These are phyloP conservation scores for Solanum hybrid DNA, from an alignment of 305 asterid genomes.

Conservation along the genomic window DNA sequence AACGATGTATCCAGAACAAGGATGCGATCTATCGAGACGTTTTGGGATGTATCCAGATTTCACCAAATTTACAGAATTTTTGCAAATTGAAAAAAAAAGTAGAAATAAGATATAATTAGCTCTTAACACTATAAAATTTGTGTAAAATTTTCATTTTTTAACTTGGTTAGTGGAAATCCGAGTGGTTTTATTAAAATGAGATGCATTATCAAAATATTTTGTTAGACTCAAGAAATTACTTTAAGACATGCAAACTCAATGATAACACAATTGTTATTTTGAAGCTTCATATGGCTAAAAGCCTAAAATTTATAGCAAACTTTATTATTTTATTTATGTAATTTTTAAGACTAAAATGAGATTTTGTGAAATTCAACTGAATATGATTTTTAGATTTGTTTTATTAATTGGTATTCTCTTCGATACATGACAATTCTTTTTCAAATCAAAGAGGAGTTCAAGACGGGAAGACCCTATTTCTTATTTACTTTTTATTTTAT, in stretches of 20 bases:
- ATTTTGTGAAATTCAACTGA: not conserved
- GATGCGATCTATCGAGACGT: too few species aligned
- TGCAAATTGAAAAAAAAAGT: not conserved
- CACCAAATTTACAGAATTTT: too few species aligned
- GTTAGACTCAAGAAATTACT: not conserved
- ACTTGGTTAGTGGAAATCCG: not conserved
- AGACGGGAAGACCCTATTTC: not conserved
- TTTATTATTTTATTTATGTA: not conserved
- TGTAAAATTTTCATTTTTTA: not conserved
- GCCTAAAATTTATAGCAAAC: not conserved
- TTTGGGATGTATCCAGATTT: not conserved
- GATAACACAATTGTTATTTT: not conserved
- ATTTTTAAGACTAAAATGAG: not conserved
- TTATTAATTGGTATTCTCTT: not conserved
- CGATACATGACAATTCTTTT: not conserved
- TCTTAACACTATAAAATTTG: too few species aligned
- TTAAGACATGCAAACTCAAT: not conserved
- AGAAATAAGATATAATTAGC: too few species aligned
- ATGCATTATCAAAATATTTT: not conserved
- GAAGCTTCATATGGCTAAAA: not conserved
- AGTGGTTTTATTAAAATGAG: not conserved
- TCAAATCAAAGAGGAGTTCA: not conserved
- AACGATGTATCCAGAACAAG: rapidly evolving
- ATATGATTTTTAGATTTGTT: rapidly evolving
- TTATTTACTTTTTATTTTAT: not conserved